These are phyloP conservation scores for Stagonosporopsis chrysanthemi DNA, from an alignment of 2,329 filamentous ascomycete genomes.

Conservation along the genomic window DNA sequence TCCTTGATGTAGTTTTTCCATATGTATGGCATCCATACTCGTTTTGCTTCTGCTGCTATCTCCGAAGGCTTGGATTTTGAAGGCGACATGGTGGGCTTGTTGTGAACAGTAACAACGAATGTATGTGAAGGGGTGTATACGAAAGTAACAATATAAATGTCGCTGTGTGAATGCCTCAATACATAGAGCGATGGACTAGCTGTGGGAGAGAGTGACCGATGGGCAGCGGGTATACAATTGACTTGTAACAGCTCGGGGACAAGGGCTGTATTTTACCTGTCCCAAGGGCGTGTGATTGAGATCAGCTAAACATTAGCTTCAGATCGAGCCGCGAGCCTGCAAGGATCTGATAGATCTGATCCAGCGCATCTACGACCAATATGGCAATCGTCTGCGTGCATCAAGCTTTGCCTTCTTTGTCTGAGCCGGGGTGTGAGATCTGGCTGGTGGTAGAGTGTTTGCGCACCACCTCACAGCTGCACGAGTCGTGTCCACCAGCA, in stretches of 20 bases:
- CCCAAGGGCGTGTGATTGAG: slow-evolving; percentile 38
- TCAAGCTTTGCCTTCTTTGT: slow-evolving; percentile 33
- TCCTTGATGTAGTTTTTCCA: slow-evolving; percentile 61
- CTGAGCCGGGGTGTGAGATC: slow-evolving; percentile 31
- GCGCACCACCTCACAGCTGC: slow-evolving; percentile 25
- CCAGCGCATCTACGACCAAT: slow-evolving; percentile 36
- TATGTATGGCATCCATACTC: slow-evolving; percentile 71
- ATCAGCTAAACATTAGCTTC: slow-evolving; percentile 40
- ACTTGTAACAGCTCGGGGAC: slow-evolving; percentile 25
- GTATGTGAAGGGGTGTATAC: slow-evolving; percentile 5
- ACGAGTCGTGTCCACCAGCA: slow-evolving; percentile 38
- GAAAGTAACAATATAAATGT: slow-evolving; percentile 7
- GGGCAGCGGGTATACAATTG: slow-evolving; percentile 16
- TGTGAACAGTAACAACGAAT: slow-evolving; percentile 11
- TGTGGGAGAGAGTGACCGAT: slow-evolving; percentile 12
- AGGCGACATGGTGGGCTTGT: slow-evolving; percentile 58
- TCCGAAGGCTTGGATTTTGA: slow-evolving; percentile 71
- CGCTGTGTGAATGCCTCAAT: slow-evolving; percentile 7
- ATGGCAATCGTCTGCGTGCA: slow-evolving; percentile 39
- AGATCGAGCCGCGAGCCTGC: slow-evolving; percentile 41
- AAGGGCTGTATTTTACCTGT: slow-evolving; percentile 41
- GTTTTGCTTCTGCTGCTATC: slow-evolving; percentile 76
- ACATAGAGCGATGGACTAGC: slow-evolving; percentile 15
- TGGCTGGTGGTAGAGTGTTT: slow-evolving; percentile 31
- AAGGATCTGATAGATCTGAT: slow-evolving; percentile 31